Percentiles rank a stretch among this genome's conserved stretches.
phyloP scores from a whole-genome alignment of 2,329 filamentous ascomycete genomes.

The Fonsecaea pugnacius region DNA sequence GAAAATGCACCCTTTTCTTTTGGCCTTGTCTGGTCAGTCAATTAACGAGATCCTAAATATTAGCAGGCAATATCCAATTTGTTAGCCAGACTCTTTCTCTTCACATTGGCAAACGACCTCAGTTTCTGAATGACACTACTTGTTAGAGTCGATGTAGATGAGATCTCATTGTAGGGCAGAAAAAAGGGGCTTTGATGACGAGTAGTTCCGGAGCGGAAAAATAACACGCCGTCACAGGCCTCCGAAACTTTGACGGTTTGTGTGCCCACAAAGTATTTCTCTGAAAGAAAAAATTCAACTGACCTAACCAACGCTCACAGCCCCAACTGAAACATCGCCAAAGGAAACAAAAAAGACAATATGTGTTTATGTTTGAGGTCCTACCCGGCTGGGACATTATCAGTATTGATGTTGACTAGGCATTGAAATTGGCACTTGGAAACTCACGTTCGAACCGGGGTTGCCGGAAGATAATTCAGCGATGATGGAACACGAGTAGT shows the following conservation, averaged over 20 bases:
- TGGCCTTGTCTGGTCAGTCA: not conserved
- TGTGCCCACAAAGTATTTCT: too few species aligned
- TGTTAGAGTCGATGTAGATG: too few species aligned
- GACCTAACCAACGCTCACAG: too few species aligned
- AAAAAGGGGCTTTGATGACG: not conserved
- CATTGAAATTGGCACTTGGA: not conserved
- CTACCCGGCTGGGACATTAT: not conserved
- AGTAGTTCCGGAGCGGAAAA: not conserved
- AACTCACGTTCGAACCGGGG: slow-evolving; percentile 4
- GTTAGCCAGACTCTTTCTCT: too few species aligned
- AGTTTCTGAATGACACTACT: too few species aligned
- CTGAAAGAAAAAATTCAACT: not conserved
- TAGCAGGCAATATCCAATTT: too few species aligned
- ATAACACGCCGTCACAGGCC: not conserved
- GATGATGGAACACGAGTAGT: not conserved
- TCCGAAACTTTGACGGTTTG: too few species aligned
- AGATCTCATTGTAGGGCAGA: not conserved
- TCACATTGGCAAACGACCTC: too few species aligned
- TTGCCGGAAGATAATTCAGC: not conserved
- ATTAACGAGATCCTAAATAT: not conserved
- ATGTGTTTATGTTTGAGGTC: not conserved
- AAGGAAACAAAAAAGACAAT: not conserved
- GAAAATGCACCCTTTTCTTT: not conserved
- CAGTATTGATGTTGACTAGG: not conserved
- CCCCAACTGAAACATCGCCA: too few species aligned